These are phyloP conservation scores for Mucor indicus DNA, from an alignment of 371 early-diverging fungal genomes.

Conservation along the genomic window DNA sequence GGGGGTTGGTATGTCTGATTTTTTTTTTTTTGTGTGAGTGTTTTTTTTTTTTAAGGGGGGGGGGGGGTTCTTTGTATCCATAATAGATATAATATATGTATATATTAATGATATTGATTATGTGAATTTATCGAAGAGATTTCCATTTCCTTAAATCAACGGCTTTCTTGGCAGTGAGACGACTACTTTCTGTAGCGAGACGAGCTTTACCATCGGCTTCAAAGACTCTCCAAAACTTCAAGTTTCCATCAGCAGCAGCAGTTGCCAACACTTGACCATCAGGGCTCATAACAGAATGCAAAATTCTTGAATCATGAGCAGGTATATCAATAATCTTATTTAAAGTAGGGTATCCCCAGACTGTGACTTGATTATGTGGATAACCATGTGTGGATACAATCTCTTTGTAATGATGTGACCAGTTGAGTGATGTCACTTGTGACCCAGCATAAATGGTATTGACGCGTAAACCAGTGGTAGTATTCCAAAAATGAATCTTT, in stretches of 20 bases:
- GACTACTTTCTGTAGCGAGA: neutral
- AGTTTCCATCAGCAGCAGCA: conserved; percentile 91
- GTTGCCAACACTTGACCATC: conserved; percentile 93
- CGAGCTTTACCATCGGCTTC: conserved; percentile 27
- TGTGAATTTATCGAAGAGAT: conserved; percentile 1
- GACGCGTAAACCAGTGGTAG: conserved; percentile 63
- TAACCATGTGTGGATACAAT: conserved; percentile 93
- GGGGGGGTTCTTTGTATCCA: no score
- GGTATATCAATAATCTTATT: conserved; percentile 74
- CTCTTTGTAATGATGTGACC: conserved; percentile 93
- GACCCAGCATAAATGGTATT: conserved; percentile 81
- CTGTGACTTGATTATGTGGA: conserved; percentile 80
- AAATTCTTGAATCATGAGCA: conserved; percentile 88
- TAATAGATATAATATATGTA: neutral
- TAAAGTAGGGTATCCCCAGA: conserved; percentile 90
- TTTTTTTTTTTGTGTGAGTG: neutral
- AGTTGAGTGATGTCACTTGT: conserved; percentile 93
- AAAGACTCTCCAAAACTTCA: conserved; percentile 98
- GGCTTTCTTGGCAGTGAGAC: conserved; percentile 1
- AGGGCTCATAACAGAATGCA: conserved; percentile 89
- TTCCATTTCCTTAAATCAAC: conserved; percentile 1
- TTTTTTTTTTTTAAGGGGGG: neutral
- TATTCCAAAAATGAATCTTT: conserved; percentile 96
- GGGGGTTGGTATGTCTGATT: neutral
- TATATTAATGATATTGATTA: neutral